These are phyloP conservation scores for Daldinia sp. DNA, from an alignment of 2,329 filamentous ascomycete species.

Conservation along the genomic window DNA sequence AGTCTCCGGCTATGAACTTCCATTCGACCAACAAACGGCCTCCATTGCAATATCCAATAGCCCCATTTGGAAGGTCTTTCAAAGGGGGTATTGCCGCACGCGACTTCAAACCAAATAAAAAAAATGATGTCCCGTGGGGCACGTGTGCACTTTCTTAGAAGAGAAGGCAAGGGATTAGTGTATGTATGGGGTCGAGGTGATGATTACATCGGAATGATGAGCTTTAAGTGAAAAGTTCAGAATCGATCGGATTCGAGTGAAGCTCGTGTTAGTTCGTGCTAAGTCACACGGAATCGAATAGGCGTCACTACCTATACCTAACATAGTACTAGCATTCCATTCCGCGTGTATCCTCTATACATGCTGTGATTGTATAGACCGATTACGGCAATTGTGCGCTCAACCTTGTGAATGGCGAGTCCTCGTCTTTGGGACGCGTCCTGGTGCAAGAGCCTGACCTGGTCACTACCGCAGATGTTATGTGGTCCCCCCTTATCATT, in stretches of 20 bases:
- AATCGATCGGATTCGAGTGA: neutral
- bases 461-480: constrained; percentile 7
- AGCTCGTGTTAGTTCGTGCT: constrained; percentile 12
- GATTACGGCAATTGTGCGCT: constrained; percentile 18
- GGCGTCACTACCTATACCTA: neutral
- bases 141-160: constrained; percentile 38
- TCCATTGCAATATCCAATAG: constrained; percentile 27
- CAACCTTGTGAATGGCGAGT: constrained; percentile 19
- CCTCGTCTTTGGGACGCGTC: constrained; percentile 15
- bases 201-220: constrained; percentile 18
- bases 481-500: constrained; percentile 27
- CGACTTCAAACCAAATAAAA: constrained; percentile 20
- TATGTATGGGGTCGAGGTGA: neutral
- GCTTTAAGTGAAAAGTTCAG: constrained; percentile 2
- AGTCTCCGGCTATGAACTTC: constrained; percentile 13
- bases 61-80: constrained; percentile 36
- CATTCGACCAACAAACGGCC: constrained; percentile 18
- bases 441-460: constrained; percentile 8
- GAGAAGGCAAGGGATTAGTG: constrained; percentile 32
- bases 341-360: constrained; percentile 21
- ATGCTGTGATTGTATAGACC: constrained; percentile 13
- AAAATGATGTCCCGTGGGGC: constrained; percentile 18
- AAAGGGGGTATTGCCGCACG: constrained; percentile 29
- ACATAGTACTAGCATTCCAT: constrained; percentile 1
- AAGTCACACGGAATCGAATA: constrained; percentile 19